These are phyloP conservation scores for Termitomyces sp. DNA, from an alignment of 768 basidiomycete genomes.

Conservation along the genomic window DNA sequence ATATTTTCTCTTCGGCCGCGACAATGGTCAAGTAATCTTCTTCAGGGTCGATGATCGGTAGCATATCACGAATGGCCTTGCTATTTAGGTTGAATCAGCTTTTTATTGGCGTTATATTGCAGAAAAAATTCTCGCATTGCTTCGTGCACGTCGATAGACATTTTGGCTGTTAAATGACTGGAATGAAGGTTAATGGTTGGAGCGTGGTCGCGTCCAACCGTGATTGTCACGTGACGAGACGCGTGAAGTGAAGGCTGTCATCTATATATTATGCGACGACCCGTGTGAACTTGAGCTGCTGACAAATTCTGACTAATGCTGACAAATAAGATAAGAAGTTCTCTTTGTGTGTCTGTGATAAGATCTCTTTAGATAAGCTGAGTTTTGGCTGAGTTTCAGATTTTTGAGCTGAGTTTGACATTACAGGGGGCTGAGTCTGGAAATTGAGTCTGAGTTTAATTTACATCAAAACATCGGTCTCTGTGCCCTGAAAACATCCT, in stretches of 20 bases:
- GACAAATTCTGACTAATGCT: too few relatives aligned
- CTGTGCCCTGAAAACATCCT: too few relatives aligned
- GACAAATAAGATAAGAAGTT: too few relatives aligned
- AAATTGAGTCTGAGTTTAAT: too few relatives aligned
- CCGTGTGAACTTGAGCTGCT: too few relatives aligned
- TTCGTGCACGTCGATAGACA: slow-evolving; percentile 41
- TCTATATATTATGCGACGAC: too few relatives aligned
- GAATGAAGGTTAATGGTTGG: background rate
- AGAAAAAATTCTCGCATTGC: slow-evolving; percentile 31
- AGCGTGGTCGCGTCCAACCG: background rate
- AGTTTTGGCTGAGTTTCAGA: too few relatives aligned
- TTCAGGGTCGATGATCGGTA: slow-evolving; percentile 68
- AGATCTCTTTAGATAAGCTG: too few relatives aligned
- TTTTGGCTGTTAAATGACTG: background rate
- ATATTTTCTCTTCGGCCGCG: slow-evolving; percentile 66
- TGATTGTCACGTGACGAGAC: slow-evolving; percentile 8
- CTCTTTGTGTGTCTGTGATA: too few relatives aligned
- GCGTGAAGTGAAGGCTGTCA: background rate
- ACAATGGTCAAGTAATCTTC: slow-evolving; percentile 76
- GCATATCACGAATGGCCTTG: slow-evolving; percentile 64
- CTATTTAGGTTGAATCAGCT: slow-evolving; percentile 24
- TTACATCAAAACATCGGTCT: too few relatives aligned
- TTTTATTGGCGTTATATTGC: background rate
- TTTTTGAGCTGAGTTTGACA: too few relatives aligned
- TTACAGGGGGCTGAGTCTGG: too few relatives aligned